phyloP scores from a whole-genome alignment of 2,329 filamentous ascomycete genomes.

The Tolypocladium paradoxum region DNA sequence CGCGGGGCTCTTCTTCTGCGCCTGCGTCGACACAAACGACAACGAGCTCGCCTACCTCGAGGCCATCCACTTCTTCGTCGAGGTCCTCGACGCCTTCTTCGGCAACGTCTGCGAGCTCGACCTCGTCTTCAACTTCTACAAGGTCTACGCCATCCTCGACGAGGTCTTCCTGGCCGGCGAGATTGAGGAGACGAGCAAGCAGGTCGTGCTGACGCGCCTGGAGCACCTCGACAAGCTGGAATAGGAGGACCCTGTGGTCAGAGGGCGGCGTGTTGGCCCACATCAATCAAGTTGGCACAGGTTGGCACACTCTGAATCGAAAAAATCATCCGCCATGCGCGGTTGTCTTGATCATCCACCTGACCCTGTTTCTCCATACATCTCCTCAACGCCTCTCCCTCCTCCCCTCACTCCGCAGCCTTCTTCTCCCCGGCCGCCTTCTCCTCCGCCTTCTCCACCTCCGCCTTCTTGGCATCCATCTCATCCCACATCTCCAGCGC shows the following conservation, averaged over 20 bases:
- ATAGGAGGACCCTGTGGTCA: constrained; percentile 6
- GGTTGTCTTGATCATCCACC: neutral
- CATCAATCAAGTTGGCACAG: neutral
- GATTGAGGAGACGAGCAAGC: constrained; percentile 98
- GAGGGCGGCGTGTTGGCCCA: neutral
- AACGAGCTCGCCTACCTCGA: constrained; percentile 96
- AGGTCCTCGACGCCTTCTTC: constrained; percentile 97
- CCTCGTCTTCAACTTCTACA: constrained; percentile 72
- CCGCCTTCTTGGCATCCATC: neutral
- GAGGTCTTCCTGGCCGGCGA: constrained; percentile 97
- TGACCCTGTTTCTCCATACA: neutral
- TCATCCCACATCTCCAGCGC: constrained; percentile 17
- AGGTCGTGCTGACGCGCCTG: constrained; percentile 86
- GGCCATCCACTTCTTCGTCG: constrained; percentile 98
- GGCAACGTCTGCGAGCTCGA: constrained; percentile 98
- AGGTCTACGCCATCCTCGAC: constrained; percentile 95
- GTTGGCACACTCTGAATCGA: neutral
- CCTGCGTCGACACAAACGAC: constrained; percentile 96
- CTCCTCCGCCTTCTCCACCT: neutral
- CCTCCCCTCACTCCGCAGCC: neutral
- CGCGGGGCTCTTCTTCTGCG: constrained; percentile 97
- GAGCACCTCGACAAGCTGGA: constrained; percentile 97
- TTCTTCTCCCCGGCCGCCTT: neutral
- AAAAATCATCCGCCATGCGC: neutral
- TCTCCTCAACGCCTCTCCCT: neutral